Conservation (phyloP, 257 asterid genomes). For the Gentiana dahurica region DNA sequence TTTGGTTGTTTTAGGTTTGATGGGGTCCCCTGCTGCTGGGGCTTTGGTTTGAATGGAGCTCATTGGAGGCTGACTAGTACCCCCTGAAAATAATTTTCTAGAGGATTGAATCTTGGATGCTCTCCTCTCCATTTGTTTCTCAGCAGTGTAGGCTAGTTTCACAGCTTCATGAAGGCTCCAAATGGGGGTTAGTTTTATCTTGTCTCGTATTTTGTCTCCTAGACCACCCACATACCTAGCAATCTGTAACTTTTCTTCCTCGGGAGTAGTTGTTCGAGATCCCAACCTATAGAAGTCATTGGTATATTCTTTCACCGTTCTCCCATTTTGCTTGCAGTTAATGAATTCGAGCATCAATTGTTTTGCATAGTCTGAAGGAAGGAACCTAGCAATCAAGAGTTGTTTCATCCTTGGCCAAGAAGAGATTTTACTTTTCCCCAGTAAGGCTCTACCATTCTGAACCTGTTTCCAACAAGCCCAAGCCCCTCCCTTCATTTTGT, state of each 20-base stretch:
- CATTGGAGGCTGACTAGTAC: neutral
- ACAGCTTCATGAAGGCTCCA: neutral
- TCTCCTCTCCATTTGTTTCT: neutral
- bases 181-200: neutral
- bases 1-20: too few relatives aligned
- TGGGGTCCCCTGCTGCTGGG: too few relatives aligned
- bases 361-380: neutral
- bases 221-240: too few relatives aligned
- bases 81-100: too few relatives aligned
- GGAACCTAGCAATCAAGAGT: too few relatives aligned
- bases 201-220: neutral
- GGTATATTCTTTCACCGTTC: neutral
- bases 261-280: neutral
- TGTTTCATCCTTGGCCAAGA: neutral
- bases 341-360: neutral
- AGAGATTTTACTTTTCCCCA: neutral
- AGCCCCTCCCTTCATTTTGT: neutral
- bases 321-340: neutral
- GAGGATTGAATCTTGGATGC: neutral
- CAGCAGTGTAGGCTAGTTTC: neutral
- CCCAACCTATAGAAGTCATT: neutral
- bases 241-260: neutral
- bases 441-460: neutral
- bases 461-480: too few relatives aligned
- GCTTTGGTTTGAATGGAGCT: neutral